Percentiles rank a stretch among this genome's conserved stretches.
Evolutionary conservation across 2,329 filamentous ascomycete genomes (phyloP).

Genomic region (Diaporthe humulicola): DNA sequence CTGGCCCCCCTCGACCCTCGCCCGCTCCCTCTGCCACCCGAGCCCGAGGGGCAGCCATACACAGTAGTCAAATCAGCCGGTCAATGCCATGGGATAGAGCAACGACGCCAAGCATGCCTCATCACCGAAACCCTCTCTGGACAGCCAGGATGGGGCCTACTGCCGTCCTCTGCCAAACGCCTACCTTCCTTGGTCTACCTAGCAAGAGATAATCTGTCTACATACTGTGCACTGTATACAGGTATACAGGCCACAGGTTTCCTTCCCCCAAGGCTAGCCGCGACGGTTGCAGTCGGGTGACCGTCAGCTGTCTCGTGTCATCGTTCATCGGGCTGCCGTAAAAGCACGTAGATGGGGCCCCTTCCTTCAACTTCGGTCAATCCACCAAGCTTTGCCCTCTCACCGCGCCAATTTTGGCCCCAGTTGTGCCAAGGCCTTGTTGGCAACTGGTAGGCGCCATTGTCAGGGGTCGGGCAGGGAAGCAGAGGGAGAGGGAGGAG

Average conservation of each 20-base stretch:
- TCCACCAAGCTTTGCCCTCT: slow-evolving; percentile 1
- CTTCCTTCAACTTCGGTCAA: slow-evolving; percentile 6
- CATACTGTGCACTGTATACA: slow-evolving; percentile 16
- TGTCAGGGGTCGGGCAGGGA: slow-evolving; percentile 7
- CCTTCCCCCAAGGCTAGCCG: slow-evolving; percentile 9
- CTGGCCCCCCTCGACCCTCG: slow-evolving; percentile 7
- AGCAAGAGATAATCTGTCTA: not conserved
- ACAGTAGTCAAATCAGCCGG: slow-evolving; percentile 26
- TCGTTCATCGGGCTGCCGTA: not conserved
- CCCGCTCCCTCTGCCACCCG: slow-evolving; percentile 9
- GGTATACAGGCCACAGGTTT: slow-evolving; percentile 14
- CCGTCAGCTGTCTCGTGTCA: slow-evolving; percentile 25
- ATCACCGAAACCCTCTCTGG: slow-evolving; percentile 18
- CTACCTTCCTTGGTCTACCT: not conserved
- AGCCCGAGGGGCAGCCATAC: slow-evolving; percentile 23
- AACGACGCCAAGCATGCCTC: slow-evolving; percentile 26
- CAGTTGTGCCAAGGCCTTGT: slow-evolving; percentile 11
- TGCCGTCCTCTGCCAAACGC: slow-evolving; percentile 6
- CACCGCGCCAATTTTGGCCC: slow-evolving; percentile 23
- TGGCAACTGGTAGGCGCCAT: slow-evolving; percentile 27
- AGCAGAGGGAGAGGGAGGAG: not conserved
- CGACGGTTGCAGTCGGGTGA: slow-evolving; percentile 17
- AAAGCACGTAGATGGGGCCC: not conserved
- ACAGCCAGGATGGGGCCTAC: slow-evolving; percentile 5
- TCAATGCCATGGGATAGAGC: slow-evolving; percentile 13